Evolutionary conservation across 495 filamentous ascomycete species (phyloP), one percentile per base, ranked within the genome.

Genomic region (Aspergillus olivimuriae): DNA sequence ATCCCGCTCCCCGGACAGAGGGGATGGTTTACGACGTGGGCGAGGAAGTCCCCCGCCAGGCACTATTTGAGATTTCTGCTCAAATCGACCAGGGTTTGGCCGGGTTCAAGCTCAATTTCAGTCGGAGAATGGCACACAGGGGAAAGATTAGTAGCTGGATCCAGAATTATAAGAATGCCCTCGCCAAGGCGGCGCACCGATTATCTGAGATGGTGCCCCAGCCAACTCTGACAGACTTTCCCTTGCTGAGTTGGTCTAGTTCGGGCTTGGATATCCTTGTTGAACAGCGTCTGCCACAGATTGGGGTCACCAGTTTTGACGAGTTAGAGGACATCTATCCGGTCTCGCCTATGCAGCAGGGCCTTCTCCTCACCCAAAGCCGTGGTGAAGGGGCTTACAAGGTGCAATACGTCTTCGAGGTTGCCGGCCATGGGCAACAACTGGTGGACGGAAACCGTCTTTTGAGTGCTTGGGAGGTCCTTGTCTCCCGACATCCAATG

Each of bases 401-500:
- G 34, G 34, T 11, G 18, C n/a, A n/a, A n/a, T n/a, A n/a, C n/a
- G n/a, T n/a, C n/a, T n/a, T n/a, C n/a, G n/a, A n/a, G 16, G 15
- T 37, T 10, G 4, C 3, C 3, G 4, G 9, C 4, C 5, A 17
- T 4, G 34, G 18, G 14, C 14, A 2, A 17, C 4, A 10, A 9
- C 4, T 9, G 4, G 34, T 37, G 8, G 8, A 10, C 4, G 5
- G 4, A 4, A 2, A 2, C 4, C 34, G 34, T 2, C 11, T 37
- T 2, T 11, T 17, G 4, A 2, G 16, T 10, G 34, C 34, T 11
- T 37, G 34, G 34, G 2, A 37, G 16, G 14, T 17, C 14, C 14
- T 17, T 2, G 15, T 37, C 11, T 2, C 62, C 8, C 26, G 69
- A 43, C 63, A 70, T 8, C 35, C 33, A 1, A 10, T 32, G 0